Evolutionary conservation across 768 basidiomycete species (phyloP), one percentile per base, ranked within the genome.

Genomic region (Imleria badia): DNA sequence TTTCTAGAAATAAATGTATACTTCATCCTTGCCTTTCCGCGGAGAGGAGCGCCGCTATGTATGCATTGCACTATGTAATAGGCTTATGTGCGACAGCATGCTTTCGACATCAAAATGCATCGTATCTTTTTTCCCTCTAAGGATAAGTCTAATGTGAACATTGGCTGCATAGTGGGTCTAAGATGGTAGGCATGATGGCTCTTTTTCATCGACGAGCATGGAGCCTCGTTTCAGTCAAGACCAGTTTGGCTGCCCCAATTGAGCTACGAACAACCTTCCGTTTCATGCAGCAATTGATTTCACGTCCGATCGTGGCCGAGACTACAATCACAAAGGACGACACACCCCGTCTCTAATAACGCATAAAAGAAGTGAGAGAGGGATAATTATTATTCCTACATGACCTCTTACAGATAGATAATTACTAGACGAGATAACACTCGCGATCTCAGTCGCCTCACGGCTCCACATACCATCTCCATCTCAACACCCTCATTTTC

Each of bases 11-110:
- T 69, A 54, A 67, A 62, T 38, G 61, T 58, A 26, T 41, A 44
- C 23, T 36, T n/a, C 23, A 17, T 31, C 49, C 48, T 51, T 26
- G 15, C 44, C 19, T 45, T 19, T 12, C 38, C 45, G 26, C 34
- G 11, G 26, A 13, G 31, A 15, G 56, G 48, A 52, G 54, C 45
- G 39, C 42, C 39, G 35, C 52, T 42, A 50, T 46, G 58, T 66
- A 64, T 60, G 64, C 67, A 63, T 51, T 52, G 58, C 61, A 58
- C 59, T 45, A 62, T 66, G 60, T 62, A 56, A 69, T 58, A 67
- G 45, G 54, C 50, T 49, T 58, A 60, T 62, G 59, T 69, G 66
- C 60, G 51, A 54, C 45, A 15, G 40, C 63, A 61, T 69, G 55
- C 59, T 59, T 55, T 45, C 51, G 31, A 58, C 60, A 51, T 48